Conservation (phyloP, 2,329 filamentous ascomycete species). For the Pseudogymnoascus sp. region DNA sequence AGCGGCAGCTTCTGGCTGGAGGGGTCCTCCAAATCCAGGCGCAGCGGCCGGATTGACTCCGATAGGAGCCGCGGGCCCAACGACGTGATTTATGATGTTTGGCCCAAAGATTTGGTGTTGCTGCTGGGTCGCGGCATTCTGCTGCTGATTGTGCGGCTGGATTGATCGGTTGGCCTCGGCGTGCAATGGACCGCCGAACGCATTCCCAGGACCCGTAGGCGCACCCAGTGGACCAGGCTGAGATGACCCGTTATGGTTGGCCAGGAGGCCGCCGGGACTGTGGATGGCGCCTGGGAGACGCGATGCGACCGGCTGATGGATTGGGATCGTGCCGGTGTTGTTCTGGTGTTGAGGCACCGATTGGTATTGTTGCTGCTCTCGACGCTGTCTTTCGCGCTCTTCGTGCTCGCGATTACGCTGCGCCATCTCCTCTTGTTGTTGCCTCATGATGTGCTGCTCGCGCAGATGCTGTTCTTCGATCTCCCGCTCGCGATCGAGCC, state of each 20-base stretch:
- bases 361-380: conserved; percentile 59
- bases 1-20: conserved; percentile 35
- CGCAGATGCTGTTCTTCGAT: conserved; percentile 47
- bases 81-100: conserved; percentile 38
- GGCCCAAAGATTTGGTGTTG: conserved; percentile 51
- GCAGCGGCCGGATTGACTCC: conserved; percentile 53
- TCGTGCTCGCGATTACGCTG: conserved; percentile 44
- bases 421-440: conserved; percentile 48
- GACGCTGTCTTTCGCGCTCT: conserved; percentile 58
- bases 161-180: conserved; percentile 44
- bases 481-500: conserved; percentile 36
- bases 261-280: conserved; percentile 81
- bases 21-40: conserved; percentile 63
- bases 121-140: conserved; percentile 37
- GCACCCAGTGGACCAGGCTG: conserved; percentile 41
- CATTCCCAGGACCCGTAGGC: conserved; percentile 29
- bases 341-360: conserved; percentile 70
- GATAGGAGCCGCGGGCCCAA: conserved; percentile 45
- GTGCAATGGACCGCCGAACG: conserved; percentile 50
- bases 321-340: conserved; percentile 78
- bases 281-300: conserved; percentile 76
- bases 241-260: conserved; percentile 58
- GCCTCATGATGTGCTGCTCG: conserved; percentile 40
- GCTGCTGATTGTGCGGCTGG: conserved; percentile 45
- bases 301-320: conserved; percentile 90